A percentile compares a stretch with the other conserved stretches of the same genome.
Conservation (phyloP, 2,329 filamentous ascomycete genomes). For the Akanthomyces uredinophilus region DNA sequence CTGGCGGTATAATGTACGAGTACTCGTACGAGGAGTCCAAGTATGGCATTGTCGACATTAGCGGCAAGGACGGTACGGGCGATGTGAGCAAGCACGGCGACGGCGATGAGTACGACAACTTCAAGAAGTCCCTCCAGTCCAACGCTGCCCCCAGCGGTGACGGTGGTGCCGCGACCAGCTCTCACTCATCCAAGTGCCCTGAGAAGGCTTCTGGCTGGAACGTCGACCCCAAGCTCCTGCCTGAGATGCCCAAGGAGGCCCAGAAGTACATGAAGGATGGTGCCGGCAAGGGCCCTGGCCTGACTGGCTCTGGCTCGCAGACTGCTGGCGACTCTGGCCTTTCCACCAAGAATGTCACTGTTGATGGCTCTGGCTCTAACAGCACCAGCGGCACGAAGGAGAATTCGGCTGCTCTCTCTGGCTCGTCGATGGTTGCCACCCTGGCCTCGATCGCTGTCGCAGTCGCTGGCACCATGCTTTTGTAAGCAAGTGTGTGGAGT, state of each 20-base stretch:
- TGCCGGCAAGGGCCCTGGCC: constrained; percentile 49
- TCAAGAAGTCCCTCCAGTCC: constrained; percentile 43
- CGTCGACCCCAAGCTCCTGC: constrained; percentile 44
- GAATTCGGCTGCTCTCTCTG: constrained; percentile 25
- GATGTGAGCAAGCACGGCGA: constrained; percentile 46
- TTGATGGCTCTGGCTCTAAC: constrained; percentile 28
- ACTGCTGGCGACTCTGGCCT: constrained; percentile 42
- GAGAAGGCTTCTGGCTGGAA: constrained; percentile 45
- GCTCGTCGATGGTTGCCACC: constrained; percentile 21
- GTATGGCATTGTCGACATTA: constrained; percentile 73
- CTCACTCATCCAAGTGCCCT: constrained; percentile 45
- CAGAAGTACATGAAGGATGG: constrained; percentile 49
- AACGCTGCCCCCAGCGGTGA: constrained; percentile 47
- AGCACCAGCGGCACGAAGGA: constrained; percentile 15
- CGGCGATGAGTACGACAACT: constrained; percentile 53
- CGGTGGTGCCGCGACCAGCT: constrained; percentile 45
- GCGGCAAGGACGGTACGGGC: constrained; percentile 34
- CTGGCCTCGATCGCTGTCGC: constrained; percentile 31
- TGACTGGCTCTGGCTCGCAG: constrained; percentile 50
- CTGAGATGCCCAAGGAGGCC: constrained; percentile 47
- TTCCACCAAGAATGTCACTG: constrained; percentile 38
- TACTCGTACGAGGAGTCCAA: constrained; percentile 76
- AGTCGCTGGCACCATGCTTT: constrained; percentile 17
- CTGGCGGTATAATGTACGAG: constrained; percentile 93
- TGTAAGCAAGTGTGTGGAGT: neutral